Base-by-base conservation (phyloP, 352 stramenopile species). In the Globisporangium nunn region DNA sequence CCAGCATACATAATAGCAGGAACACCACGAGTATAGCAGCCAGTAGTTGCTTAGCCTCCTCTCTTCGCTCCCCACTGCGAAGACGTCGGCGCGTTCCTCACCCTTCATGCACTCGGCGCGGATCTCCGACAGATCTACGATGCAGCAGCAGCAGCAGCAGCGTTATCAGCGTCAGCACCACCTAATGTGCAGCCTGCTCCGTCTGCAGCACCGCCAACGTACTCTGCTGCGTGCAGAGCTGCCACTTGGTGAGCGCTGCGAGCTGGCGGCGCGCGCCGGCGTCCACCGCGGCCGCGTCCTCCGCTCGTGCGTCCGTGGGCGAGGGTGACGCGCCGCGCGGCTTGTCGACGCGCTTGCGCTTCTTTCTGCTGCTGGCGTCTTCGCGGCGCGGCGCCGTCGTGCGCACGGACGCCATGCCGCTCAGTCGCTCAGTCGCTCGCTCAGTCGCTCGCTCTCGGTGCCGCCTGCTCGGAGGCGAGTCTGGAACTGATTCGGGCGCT, bases 331-430 rank as follows among this genome's bases (percentile, higher is more conserved):
- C 39, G 33, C 33, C 6, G 37, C 48, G 48, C n/a, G 45, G 14
- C 49, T 71, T 66, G 28, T 37, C 3, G 29, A 50, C 37, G 29
- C 69, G 68, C 51, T 75, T 75, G 46, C 67, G 69, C 60, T 78
- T 77, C 48, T 65, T 68, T 3, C 48, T 56, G 50, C 6, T 46
- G 14, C 17, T 18, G 45, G 64, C 58, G 17, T 46, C 40, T 17
- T 64, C 58, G 18, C 35, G 35, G 17, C 58, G 63, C 40, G 64
- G 59, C 28, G 54, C 39, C 41, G 62, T 55, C 48, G 62, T 65
- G 12, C 57, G 69, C 56, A 78, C 63, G 29, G 72, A 70, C 47
- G 62, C 63, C 68, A 80, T 80, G 14, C 23, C 23, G 23, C 23
- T 23, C 23, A 23, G 23, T 23, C 23, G 23, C 23, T 23, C 23